Evolutionary conservation across 2,329 filamentous ascomycete species (phyloP).

Genomic region (Claviceps digitariae): DNA sequence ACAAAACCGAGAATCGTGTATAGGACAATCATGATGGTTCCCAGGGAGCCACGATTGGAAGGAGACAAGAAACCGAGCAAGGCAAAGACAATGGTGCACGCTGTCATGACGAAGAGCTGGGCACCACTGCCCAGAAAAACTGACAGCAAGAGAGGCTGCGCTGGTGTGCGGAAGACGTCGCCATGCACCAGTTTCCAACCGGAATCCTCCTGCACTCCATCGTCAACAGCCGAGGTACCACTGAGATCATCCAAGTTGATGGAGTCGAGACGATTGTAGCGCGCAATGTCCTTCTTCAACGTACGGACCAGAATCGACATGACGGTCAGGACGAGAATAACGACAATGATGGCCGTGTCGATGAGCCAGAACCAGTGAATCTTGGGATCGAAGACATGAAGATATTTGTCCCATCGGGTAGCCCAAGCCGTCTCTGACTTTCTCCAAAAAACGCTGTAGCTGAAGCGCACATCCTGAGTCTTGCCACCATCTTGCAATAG

Average conservation of each 20-base stretch:
- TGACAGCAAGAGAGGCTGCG: conserved; percentile 70
- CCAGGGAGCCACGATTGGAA: conserved; percentile 85
- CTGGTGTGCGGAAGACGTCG: conserved; percentile 85
- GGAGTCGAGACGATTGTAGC: conserved; percentile 89
- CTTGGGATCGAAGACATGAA: conserved; percentile 93
- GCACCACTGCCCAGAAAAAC: conserved; percentile 85
- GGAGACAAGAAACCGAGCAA: conserved; percentile 90
- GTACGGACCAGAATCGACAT: conserved; percentile 83
- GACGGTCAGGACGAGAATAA: conserved; percentile 83
- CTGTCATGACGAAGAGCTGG: conserved; percentile 96
- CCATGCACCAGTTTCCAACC: conserved; percentile 98
- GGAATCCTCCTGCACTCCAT: conserved; percentile 92
- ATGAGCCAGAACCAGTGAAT: conserved; percentile 99
- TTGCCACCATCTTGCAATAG: conserved; percentile 43
- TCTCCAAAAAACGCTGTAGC: conserved; percentile 85
- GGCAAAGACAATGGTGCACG: conserved; percentile 84
- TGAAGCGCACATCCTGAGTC: conserved; percentile 60
- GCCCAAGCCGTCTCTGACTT: conserved; percentile 81
- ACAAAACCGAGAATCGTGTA: conserved; percentile 90
- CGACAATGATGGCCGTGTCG: conserved; percentile 88
- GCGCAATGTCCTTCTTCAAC: conserved; percentile 84
- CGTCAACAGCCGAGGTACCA: conserved; percentile 65
- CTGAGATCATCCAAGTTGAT: conserved; percentile 83
- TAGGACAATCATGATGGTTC: conserved; percentile 82
- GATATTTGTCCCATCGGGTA: conserved; percentile 96